Percentiles rank a stretch among this genome's conserved stretches.
Evolutionary conservation across 73 alveolate genomes (phyloP).

Genomic region (Halteria grandinella): DNA sequence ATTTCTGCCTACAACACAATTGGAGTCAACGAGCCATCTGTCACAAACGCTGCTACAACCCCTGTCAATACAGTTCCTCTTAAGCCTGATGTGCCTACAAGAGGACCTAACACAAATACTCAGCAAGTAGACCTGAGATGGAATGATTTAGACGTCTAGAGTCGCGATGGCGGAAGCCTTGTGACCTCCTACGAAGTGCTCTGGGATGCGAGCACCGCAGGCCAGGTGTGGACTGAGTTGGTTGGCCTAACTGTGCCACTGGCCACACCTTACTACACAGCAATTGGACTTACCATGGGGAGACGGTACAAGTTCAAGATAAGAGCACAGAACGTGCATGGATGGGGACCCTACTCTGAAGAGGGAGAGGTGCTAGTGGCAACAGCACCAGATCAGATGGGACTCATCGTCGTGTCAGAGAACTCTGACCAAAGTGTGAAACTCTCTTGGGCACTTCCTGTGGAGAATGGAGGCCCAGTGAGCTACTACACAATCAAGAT

Average conservation of each 20-base stretch:
- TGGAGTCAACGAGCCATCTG: slow-evolving; percentile 25
- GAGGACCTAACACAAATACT: slow-evolving; percentile 28
- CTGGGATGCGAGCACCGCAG: slow-evolving; percentile 42
- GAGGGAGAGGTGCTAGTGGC: slow-evolving; percentile 45
- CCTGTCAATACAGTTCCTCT: slow-evolving; percentile 19
- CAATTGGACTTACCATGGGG: slow-evolving; percentile 19
- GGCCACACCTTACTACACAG: background rate
- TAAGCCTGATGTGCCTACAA: slow-evolving; percentile 2
- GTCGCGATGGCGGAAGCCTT: slow-evolving; percentile 25
- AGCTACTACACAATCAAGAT: slow-evolving; percentile 22
- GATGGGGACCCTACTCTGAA: slow-evolving; percentile 64
- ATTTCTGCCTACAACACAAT: slow-evolving; percentile 19
- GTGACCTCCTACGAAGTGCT: slow-evolving; percentile 39
- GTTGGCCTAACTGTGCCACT: slow-evolving; percentile 16
- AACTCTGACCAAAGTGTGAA: slow-evolving; percentile 22
- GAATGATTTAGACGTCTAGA: slow-evolving; percentile 37
- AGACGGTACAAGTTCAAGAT: slow-evolving; percentile 35
- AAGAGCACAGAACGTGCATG: slow-evolving; percentile 57
- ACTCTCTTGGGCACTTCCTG: slow-evolving; percentile 49
- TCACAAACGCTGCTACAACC: slow-evolving; percentile 4
- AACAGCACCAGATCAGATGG: slow-evolving; percentile 37
- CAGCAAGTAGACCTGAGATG: background rate
- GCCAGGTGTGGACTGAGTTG: slow-evolving; percentile 24
- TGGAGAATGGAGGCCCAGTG: slow-evolving; percentile 39
- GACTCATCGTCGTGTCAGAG: background rate